These are phyloP conservation scores for Tricholoma matsutake DNA, from an alignment of 768 basidiomycete genomes.

Conservation along the genomic window DNA sequence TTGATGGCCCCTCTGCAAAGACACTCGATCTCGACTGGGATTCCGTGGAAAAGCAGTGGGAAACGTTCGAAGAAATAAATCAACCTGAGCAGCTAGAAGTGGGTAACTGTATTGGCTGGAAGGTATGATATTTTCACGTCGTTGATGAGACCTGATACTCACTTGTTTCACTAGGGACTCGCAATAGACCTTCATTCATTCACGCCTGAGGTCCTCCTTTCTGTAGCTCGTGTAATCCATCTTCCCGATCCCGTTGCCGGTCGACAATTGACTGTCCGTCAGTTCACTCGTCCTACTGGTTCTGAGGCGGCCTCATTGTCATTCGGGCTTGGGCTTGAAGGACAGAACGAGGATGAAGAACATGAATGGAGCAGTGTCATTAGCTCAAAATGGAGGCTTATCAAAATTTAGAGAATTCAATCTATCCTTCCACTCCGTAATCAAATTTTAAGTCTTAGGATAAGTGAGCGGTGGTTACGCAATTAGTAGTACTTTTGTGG, in stretches of 20 bases:
- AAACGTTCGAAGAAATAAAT: constrained; percentile 20
- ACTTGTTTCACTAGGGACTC: constrained; percentile 41
- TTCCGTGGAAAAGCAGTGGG: constrained; percentile 31
- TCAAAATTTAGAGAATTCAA: constrained; percentile 5
- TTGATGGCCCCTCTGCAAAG: constrained; percentile 3
- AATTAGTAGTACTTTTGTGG: background rate
- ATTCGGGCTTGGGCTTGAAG: constrained; percentile 17
- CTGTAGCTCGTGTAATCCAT: constrained; percentile 38
- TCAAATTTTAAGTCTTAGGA: background rate
- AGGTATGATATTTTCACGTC: constrained; percentile 31
- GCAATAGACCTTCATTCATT: constrained; percentile 56
- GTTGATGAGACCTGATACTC: background rate
- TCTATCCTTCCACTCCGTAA: background rate
- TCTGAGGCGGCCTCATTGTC: constrained; percentile 19
- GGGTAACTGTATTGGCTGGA: constrained; percentile 45
- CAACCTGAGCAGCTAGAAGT: constrained; percentile 22
- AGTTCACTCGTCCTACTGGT: constrained; percentile 14
- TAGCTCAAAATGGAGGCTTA: constrained; percentile 17
- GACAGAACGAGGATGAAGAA: constrained; percentile 18
- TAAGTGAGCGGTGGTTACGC: background rate
- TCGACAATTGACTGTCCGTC: constrained; percentile 13
- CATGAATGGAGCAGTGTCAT: constrained; percentile 21
- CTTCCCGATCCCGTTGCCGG: constrained; percentile 7
- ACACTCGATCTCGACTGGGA: constrained; percentile 34
- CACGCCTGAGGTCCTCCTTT: constrained; percentile 56